Conservation (phyloP, 768 basidiomycete genomes). For the Phylloporus sp. region DNA sequence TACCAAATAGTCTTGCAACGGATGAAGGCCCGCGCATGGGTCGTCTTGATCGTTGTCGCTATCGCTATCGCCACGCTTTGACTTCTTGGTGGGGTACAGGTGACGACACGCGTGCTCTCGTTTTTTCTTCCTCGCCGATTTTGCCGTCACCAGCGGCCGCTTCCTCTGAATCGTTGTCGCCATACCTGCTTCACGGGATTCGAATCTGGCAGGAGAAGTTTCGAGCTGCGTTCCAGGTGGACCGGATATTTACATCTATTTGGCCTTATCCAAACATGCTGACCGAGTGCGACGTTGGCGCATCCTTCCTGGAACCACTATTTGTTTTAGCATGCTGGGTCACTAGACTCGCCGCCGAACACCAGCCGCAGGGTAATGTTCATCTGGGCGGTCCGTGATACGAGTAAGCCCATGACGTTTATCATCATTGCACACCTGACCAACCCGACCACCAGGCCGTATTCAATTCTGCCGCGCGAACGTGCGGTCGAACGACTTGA, state of each 20-base stretch:
- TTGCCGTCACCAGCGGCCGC: background rate
- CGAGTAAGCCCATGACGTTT: no score
- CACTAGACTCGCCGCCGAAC: no score
- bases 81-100: slow-evolving; percentile 22
- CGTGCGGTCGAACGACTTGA: no score
- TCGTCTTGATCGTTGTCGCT: slow-evolving; percentile 53
- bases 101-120: background rate
- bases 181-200: background rate
- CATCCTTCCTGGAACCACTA: no score
- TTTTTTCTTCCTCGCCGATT: background rate
- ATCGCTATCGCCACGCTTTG: slow-evolving; percentile 44
- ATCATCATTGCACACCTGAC: no score
- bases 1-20: slow-evolving; percentile 58
- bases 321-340: no score
- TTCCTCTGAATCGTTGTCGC: background rate
- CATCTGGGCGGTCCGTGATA: no score
- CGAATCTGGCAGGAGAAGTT: background rate
- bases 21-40: slow-evolving; percentile 45
- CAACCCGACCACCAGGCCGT: no score
- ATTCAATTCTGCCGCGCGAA: no score
- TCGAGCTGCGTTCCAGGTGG: slow-evolving; percentile 3
- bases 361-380: no score
- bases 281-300: no score
- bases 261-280: no score
- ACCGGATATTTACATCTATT: background rate